Evolutionary conservation across 2,329 filamentous ascomycete genomes (phyloP).

Genomic region (Phoma herbarum): DNA sequence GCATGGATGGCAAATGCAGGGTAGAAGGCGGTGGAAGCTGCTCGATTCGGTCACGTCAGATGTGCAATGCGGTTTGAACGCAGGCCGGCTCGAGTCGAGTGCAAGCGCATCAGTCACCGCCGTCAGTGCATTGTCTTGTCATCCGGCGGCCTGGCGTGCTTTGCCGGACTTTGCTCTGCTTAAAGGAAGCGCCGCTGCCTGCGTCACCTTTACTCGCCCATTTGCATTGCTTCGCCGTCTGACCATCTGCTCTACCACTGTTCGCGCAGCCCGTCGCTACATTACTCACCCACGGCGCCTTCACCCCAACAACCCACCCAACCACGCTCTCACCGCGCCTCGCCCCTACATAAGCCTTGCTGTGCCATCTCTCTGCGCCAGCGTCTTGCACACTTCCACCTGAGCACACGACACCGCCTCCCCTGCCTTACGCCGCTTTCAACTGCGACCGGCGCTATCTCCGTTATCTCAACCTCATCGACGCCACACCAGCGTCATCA

Average conservation of each 20-base stretch:
- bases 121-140: slow-evolving; percentile 24
- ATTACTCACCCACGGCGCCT: slow-evolving; percentile 11
- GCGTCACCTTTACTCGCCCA: slow-evolving; percentile 16
- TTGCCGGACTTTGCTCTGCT: slow-evolving; percentile 18
- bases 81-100: slow-evolving; percentile 20
- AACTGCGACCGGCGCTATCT: slow-evolving; percentile 23
- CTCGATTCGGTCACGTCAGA: slow-evolving; percentile 15
- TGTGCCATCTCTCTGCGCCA: neutral
- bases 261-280: neutral
- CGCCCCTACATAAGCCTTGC: slow-evolving; percentile 5
- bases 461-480: slow-evolving; percentile 23
- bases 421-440: slow-evolving; percentile 15
- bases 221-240: slow-evolving; percentile 10
- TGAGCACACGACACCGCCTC: slow-evolving; percentile 17
- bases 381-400: neutral
- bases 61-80: slow-evolving; percentile 14
- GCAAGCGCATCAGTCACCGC: slow-evolving; percentile 18
- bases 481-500: slow-evolving; percentile 15
- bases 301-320: slow-evolving; percentile 1
- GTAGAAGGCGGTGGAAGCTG: slow-evolving; percentile 21
- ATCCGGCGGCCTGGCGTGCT: slow-evolving; percentile 22
- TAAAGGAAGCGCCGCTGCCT: slow-evolving; percentile 24
- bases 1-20: slow-evolving; percentile 16
- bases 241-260: slow-evolving; percentile 6
- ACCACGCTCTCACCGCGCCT: slow-evolving; percentile 10